Evolutionary conservation across 805 yeast species (phyloP), one percentile per base, ranked within the genome.

Genomic region (Spathaspora gorwiae): DNA sequence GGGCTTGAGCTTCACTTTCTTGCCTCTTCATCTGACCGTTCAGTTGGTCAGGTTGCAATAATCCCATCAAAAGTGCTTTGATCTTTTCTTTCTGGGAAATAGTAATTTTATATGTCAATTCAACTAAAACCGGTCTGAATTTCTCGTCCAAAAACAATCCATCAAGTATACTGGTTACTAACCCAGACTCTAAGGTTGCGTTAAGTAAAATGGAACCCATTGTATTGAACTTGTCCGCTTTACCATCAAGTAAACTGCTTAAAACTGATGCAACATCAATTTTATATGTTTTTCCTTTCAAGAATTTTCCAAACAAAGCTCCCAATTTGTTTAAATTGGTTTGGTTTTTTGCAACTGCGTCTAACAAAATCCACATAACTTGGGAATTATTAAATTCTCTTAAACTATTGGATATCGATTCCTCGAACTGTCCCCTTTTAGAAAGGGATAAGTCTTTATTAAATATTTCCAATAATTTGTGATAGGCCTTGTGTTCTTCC

Each of bases 101-200:
- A 40, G 66, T 60, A n/a, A 65, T 43, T 40, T 66, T 51, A 45
- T 66, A 57, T 29, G 60, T 54, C 33, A 70, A 49, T 39, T 64
- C 53, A 6, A 62, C 66, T 9, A 71, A 48, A 13, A 53, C 60
- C 3, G 70, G 69, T 41, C 71, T 56, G 50, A 53, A 67, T 31
- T 43, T 43, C 1, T 52, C 53, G 48, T 71, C 75, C 48, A 70
- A 59, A 27, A 70, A 54, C 10, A 69, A 46, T 0, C 75, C 75
- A 47, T 71, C 72, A 45, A 65, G 56, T 2, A 61, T 40, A 6
- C 67, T 62, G 7, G 58, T 49, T 14, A 66, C 51, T 19, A 71
- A 59, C 0, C 76, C 76, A 1, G 75, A 69, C 2, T 59, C 53
- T 42, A 52, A 41, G 9, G 68, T 64, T 8, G 55, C 51, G 8